Base-by-base conservation (phyloP, 192 early-diverging fungal genomes). In the Allomyces macrogynus region DNA sequence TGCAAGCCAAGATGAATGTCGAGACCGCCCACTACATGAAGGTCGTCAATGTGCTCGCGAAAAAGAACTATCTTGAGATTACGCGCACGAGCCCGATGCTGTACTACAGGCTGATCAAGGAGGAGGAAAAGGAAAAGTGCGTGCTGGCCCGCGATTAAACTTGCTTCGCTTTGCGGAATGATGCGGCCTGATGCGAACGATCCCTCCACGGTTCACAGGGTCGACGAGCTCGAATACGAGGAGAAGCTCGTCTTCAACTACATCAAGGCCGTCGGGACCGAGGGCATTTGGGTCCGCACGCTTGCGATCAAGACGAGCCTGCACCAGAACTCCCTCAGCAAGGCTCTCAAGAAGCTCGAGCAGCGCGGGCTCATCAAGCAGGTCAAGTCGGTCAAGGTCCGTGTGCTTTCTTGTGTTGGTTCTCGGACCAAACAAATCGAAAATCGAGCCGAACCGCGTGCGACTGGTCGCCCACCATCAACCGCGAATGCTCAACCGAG, bases 381-480 rank as follows among this genome's bases (percentile, higher is more conserved):
- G 18, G 79, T 93, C 66, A 94, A 93, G 67, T 85, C 87, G 14
- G 86, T 95, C 70, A 95, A 97, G 74, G 83, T 87, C 65, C 63
- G 69, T 24, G 22, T 14, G 32, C 4, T 2, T 9, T 9, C 24
- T 9, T 10, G 0, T 3, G 9, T 61, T 3, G 4, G 23, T 8
- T 61, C 23, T 10, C 9, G 23, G 2, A 24, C 23, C 9, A 9
- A 10, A 61, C 9, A 61, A 61, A 61, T 4, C 22, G 22, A 61
- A 61, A 1, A 4, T 61, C 61, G 23, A 61, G 2, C 26, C 1
- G 26, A 3, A 4, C 26, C 26, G 26, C 4, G n/a, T n/a, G n/a
- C n/a, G n/a, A n/a, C 4, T 4, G 26, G 26, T 4, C 18, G 1
- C 25, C 22, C 24, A 40, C 64, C 2, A 1, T 43, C n/a, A 66